These are phyloP conservation scores for Aphanomyces astaci DNA, from an alignment of 352 stramenopile species.

Conservation along the genomic window DNA sequence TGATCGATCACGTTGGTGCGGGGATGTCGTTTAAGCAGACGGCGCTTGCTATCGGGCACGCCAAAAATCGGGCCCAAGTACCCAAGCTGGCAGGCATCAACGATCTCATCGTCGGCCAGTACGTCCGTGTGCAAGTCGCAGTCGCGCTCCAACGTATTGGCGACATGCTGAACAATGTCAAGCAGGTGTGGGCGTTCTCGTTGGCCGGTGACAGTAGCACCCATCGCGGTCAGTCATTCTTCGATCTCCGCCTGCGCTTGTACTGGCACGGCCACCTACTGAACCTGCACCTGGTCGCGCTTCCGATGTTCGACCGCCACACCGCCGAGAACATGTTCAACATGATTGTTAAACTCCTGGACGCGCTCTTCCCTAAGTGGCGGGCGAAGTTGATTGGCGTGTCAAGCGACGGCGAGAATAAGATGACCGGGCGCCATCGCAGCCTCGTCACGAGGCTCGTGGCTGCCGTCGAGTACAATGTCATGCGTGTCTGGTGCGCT, in stretches of 20 bases:
- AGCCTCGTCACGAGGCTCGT: no score
- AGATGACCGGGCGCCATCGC: neutral
- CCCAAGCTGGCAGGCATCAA: constrained; percentile 3
- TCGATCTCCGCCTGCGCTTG: neutral
- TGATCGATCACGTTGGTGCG: no score
- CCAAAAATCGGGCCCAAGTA: no score
- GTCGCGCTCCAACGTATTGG: neutral
- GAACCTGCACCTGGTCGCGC: neutral
- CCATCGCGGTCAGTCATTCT: neutral
- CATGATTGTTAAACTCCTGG: neutral
- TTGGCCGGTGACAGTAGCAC: neutral
- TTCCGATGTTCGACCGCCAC: neutral
- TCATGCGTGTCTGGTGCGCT: no score
- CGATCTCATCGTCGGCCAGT: neutral
- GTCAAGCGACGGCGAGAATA: neutral
- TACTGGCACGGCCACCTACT: neutral
- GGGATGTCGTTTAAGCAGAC: no score
- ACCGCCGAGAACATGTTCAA: neutral
- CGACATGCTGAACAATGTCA: neutral
- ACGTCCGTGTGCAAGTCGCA: neutral
- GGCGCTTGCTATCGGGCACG: no score
- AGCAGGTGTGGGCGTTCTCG: neutral
- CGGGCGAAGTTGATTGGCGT: neutral
- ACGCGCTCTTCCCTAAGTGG: neutral
- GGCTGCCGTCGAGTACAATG: no score